Evolutionary conservation across 2,329 filamentous ascomycete species (phyloP).

Genomic region (Penicillium sp.): DNA sequence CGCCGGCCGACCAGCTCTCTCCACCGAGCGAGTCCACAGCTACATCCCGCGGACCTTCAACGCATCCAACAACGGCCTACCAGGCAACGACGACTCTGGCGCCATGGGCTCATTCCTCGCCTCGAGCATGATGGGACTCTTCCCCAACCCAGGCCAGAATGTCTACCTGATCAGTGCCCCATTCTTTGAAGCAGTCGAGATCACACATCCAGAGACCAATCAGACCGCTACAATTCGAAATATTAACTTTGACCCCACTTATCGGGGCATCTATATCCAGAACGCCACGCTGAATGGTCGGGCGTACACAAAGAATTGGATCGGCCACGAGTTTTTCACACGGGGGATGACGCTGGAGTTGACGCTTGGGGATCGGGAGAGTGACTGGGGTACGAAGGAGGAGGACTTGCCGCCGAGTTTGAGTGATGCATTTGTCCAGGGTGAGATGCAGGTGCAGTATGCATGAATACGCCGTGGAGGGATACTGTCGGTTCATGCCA

Average conservation of each 20-base stretch:
- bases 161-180: conserved; percentile 69
- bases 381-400: conserved; percentile 62
- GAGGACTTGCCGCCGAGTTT: conserved; percentile 61
- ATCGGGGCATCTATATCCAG: conserved; percentile 64
- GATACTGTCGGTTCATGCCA: background rate
- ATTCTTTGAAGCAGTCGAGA: conserved; percentile 61
- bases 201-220: conserved; percentile 60
- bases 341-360: conserved; percentile 66
- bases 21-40: conserved; percentile 56
- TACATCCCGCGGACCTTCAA: conserved; percentile 66
- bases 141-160: conserved; percentile 67
- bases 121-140: conserved; percentile 69
- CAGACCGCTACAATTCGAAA: conserved; percentile 61
- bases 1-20: conserved; percentile 60
- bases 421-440: conserved; percentile 17
- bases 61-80: conserved; percentile 58
- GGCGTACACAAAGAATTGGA: conserved; percentile 65
- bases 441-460: conserved; percentile 6
- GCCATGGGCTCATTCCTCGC: conserved; percentile 70
- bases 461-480: conserved; percentile 5
- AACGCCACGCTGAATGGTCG: conserved; percentile 63
- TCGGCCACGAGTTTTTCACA: conserved; percentile 67
- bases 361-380: conserved; percentile 62
- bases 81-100: conserved; percentile 70
- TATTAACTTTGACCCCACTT: conserved; percentile 61